Evolutionary conservation across 495 filamentous ascomycete species (phyloP), one percentile per base, ranked within the genome.

Genomic region (Neurospora sp.): DNA sequence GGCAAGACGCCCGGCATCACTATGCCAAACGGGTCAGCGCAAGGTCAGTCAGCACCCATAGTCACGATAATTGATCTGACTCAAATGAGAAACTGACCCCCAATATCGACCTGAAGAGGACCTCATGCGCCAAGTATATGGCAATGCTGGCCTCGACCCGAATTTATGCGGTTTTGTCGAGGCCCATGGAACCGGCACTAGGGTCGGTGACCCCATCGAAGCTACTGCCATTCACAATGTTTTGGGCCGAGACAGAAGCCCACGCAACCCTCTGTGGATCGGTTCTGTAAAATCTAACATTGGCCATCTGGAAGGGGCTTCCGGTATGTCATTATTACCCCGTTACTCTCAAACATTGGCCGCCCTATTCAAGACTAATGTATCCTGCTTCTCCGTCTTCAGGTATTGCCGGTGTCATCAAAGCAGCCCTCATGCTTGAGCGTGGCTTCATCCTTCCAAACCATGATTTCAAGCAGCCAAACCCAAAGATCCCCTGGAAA

Each of bases 1-100:
- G 88, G 89, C 40, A 87, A 85, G 59, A 88, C 89, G 1, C 82
- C 84, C 0, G 87, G 87, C 14, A 90, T 92, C 44, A 90, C 86
- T 2, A 82, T 88, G 78, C 90, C 90, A 0, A 88, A 82, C 48
- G 82, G 81, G 1, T 80, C 82, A 1, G 88, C 89, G 3, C 90
- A 92, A 80, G 87, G 84, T 79, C 27, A 62, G 54, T 62, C 54
- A 62, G 54, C 54, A 71, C 76, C 35, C 48, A n/a, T 39, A 70
- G 46, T 11, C 41, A 35, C 40, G 38, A 16, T 46, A 10, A 16
- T 38, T n/a, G 23, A 46, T 31, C 14, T 40, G 1, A 11, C 35
- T 46, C 16, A 10, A 3, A 70, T 20, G 44, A 35, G 5, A 12
- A 54, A 35, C 80, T 82, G 66, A 82, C 69, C 14, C 31, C 14